Evolutionary conservation across 2,329 filamentous ascomycete genomes (phyloP), one percentile per base, ranked within the genome.

Genomic region (Mollisiaceae sp.): DNA sequence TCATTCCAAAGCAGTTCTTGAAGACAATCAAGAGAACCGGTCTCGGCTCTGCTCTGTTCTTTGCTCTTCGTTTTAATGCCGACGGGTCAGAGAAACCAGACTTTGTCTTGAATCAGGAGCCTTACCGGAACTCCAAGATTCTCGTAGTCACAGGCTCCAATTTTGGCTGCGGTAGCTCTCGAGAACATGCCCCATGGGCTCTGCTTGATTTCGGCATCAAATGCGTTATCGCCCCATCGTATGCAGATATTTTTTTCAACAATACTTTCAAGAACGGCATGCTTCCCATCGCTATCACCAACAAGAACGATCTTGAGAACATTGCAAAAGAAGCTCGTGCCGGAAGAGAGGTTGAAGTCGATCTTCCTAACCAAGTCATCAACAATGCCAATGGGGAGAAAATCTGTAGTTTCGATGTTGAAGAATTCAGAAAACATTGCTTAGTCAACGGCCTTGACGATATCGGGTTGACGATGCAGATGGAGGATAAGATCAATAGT

Each of bases 251-350:
- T 79, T 97, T 97, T 88, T 96, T 94, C 87, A 97, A 97, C 87
- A 99, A 99, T 84, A 95, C 91, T n/a, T 98, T 97, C 87, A 98
- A 99, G 86, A 99, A 99, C 82, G 94, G 94, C 82, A 98, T 98
- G 95, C 83, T 98, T 69, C 94, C 94, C 57, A 88, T 98, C 67
- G 81, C 85, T 65, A 91, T 98, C 76, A 81, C 85, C 38, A 88
- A 94, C 77, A 80, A 87, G 70, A 82, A 80, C 1, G 83, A 86
- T 38, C 82, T 97, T 4, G 84, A 91, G 52, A 84, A 83, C 67
- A 89, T 98, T 69, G 89, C 91, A 43, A 86, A 83, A 32, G 92
- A 96, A 79, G 94, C 94, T 39, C 84, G 84, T 43, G 91, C 91
- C 3, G 93, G 93, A 64, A 86, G 86, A 65, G 94, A 97, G 78